Evolutionary conservation across 768 basidiomycete genomes (phyloP).

Genomic region (Amanita pseudoporphyria): DNA sequence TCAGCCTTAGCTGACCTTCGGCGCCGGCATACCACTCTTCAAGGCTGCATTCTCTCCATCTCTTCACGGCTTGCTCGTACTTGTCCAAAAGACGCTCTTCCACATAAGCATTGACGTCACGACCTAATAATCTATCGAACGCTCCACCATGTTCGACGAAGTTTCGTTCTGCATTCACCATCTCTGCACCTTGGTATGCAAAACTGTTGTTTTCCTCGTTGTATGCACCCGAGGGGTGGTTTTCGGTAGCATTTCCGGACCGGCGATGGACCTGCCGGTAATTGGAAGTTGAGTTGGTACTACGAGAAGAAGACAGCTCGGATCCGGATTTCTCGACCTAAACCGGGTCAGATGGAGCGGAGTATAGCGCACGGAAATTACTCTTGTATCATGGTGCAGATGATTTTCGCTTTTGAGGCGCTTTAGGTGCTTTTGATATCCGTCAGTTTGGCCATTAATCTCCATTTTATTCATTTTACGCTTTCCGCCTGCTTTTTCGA

Average conservation of each 20-base stretch:
- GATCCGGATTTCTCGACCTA: neutral
- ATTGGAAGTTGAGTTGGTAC: neutral
- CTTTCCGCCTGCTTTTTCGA: neutral
- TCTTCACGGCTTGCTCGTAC: constrained; percentile 34
- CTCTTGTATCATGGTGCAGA: neutral
- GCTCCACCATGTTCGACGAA: constrained; percentile 9
- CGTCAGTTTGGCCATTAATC: neutral
- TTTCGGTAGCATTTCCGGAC: neutral
- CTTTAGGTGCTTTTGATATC: neutral
- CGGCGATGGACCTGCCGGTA: constrained; percentile 3
- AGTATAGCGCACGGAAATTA: neutral
- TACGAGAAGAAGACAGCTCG: neutral
- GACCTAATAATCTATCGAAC: constrained; percentile 30
- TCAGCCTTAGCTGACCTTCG: constrained; percentile 26
- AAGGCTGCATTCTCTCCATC: constrained; percentile 40
- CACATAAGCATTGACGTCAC: constrained; percentile 33
- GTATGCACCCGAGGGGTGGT: neutral
- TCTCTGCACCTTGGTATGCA: neutral
- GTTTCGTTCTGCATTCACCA: constrained; percentile 1
- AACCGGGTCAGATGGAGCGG: neutral
- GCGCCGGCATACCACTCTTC: constrained; percentile 50
- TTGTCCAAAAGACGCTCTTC: constrained; percentile 26
- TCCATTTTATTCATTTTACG: neutral
- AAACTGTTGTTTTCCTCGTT: neutral
- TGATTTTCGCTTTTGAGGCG: neutral